These are phyloP conservation scores for Penicillium lividum DNA, from an alignment of 495 filamentous ascomycete genomes.

Conservation along the genomic window DNA sequence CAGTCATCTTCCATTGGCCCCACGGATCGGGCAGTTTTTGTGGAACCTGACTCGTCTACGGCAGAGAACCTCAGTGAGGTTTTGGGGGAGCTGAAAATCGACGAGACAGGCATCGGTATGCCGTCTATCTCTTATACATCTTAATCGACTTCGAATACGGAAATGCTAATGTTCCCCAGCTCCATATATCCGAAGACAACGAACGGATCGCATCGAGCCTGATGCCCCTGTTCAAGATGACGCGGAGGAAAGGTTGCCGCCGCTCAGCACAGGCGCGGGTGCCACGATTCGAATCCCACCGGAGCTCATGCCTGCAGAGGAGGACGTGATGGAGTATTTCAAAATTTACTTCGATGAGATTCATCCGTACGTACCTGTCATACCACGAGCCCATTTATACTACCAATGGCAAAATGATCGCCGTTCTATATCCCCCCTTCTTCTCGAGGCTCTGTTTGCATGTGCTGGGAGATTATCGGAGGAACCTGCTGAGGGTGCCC, in stretches of 20 bases:
- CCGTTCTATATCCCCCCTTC: constrained; percentile 82
- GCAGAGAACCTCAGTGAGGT: constrained; percentile 76
- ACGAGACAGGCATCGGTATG: constrained; percentile 86
- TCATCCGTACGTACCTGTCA: constrained; percentile 93
- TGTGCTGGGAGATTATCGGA: constrained; percentile 82
- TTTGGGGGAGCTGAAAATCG: constrained; percentile 82
- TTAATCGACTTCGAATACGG: not conserved
- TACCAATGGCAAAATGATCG: constrained; percentile 89
- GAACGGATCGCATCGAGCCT: constrained; percentile 57
- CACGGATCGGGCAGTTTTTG: constrained; percentile 35
- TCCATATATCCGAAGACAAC: constrained; percentile 82
- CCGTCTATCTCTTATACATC: constrained; percentile 21
- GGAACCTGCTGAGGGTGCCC: constrained; percentile 79
- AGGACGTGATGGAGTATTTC: constrained; percentile 81
- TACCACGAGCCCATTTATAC: constrained; percentile 82
- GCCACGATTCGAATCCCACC: constrained; percentile 84
- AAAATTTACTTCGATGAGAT: constrained; percentile 90
- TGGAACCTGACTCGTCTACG: constrained; percentile 64
- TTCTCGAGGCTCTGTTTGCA: constrained; percentile 95
- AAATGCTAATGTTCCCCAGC: constrained; percentile 47
- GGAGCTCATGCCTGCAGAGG: constrained; percentile 89
- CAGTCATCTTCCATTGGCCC: constrained; percentile 52
- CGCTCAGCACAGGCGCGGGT: constrained; percentile 64
- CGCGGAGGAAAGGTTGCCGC: constrained; percentile 68
- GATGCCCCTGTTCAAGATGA: constrained; percentile 81